phyloP scores from a whole-genome alignment of 1,284 basidiomycete species.

The Ganoderma leucocontextum region DNA sequence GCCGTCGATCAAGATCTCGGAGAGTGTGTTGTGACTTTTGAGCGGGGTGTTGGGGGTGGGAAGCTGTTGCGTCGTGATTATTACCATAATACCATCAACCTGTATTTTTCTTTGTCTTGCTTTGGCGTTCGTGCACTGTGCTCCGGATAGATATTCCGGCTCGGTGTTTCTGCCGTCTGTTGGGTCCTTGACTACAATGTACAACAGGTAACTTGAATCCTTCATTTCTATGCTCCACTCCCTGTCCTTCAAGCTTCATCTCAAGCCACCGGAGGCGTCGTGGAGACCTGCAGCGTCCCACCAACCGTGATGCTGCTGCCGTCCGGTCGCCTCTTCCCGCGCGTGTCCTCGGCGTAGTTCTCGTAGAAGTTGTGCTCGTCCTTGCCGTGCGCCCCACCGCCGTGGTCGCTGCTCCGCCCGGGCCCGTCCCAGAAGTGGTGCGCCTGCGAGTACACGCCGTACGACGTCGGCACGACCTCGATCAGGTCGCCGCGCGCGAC shows the following conservation, averaged over 20 bases:
- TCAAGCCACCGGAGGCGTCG: background rate
- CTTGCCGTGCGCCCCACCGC: constrained; percentile 47
- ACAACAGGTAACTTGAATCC: background rate
- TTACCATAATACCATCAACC: background rate
- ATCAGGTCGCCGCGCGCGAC: constrained; percentile 91
- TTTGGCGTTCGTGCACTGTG: constrained; percentile 6
- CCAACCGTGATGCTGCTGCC: constrained; percentile 5
- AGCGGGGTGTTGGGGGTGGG: background rate
- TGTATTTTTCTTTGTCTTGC: constrained; percentile 9
- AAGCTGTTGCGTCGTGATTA: background rate
- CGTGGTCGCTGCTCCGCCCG: constrained; percentile 54
- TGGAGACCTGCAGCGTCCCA: background rate
- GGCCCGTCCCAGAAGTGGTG: constrained; percentile 95
- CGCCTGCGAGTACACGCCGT: constrained; percentile 88
- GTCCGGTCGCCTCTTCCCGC: constrained; percentile 62
- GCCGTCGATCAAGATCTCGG: background rate
- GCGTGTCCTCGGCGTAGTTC: constrained; percentile 86
- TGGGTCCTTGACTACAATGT: background rate
- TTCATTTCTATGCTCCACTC: background rate
- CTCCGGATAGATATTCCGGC: background rate
- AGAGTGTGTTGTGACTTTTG: background rate
- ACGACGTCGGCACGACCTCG: constrained; percentile 90
- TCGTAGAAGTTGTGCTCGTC: constrained; percentile 85
- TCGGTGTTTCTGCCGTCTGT: background rate
- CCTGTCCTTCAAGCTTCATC: background rate